Evolutionary conservation across 1,284 basidiomycete species (phyloP).

Genomic region (Inonotus obliquus): DNA sequence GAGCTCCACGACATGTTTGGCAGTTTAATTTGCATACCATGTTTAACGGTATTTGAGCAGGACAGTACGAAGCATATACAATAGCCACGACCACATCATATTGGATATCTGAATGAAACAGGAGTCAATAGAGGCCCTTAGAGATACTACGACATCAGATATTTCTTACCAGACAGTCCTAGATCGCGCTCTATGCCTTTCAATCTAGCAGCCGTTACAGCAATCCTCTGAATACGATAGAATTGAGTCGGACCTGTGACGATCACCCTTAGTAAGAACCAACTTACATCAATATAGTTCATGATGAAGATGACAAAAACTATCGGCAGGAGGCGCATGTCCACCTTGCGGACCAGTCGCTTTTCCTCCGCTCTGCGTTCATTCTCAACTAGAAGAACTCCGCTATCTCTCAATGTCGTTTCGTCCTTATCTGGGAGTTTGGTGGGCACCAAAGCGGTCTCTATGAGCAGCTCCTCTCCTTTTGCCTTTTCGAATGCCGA

Average conservation of each 20-base stretch:
- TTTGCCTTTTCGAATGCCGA: slow-evolving; percentile 22
- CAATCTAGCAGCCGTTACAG: slow-evolving; percentile 53
- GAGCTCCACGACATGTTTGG: slow-evolving; percentile 9
- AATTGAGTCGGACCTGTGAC: background rate
- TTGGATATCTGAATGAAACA: slow-evolving; percentile 41
- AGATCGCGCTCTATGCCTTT: slow-evolving; percentile 59
- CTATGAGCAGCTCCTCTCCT: background rate
- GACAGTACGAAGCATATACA: slow-evolving; percentile 55
- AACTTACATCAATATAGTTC: slow-evolving; percentile 64
- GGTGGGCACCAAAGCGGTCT: background rate
- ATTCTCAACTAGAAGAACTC: slow-evolving; percentile 31
- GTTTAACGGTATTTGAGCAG: slow-evolving; percentile 61
- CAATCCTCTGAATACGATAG: slow-evolving; percentile 42
- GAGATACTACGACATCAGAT: background rate
- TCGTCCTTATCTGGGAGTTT: background rate
- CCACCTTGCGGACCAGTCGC: slow-evolving; percentile 48
- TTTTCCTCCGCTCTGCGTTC: slow-evolving; percentile 29
- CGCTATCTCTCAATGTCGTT: background rate
- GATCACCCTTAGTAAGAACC: background rate
- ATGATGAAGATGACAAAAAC: slow-evolving; percentile 60
- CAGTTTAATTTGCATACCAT: slow-evolving; percentile 38
- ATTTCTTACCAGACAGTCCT: slow-evolving; percentile 38
- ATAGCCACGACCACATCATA: slow-evolving; percentile 56
- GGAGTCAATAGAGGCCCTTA: background rate
- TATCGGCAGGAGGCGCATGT: slow-evolving; percentile 53